phyloP scores from a whole-genome alignment of 2,329 filamentous ascomycete genomes.

The Hypoxylon sp. region DNA sequence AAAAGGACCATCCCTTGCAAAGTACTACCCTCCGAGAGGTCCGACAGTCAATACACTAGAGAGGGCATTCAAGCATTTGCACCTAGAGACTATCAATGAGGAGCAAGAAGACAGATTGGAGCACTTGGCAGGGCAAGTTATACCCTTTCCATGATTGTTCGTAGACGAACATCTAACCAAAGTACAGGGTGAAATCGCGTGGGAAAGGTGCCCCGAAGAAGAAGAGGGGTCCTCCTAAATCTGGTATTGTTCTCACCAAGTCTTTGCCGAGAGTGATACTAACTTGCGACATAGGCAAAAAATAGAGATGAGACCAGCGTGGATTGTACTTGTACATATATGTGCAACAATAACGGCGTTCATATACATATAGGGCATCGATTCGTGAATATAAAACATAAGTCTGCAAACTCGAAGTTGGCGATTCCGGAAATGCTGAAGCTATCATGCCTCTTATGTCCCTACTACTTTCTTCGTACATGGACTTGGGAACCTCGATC shows the following conservation, averaged over 20 bases:
- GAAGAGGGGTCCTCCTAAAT: constrained; percentile 71
- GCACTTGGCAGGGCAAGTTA: constrained; percentile 74
- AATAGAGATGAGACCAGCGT: constrained; percentile 14
- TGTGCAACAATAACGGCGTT: constrained; percentile 44
- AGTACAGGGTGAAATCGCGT: constrained; percentile 76
- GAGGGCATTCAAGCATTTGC: constrained; percentile 80
- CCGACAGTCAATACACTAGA: constrained; percentile 74
- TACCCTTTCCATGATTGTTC: constrained; percentile 35
- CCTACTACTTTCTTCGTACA: not conserved
- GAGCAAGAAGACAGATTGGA: constrained; percentile 84
- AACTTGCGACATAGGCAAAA: constrained; percentile 35
- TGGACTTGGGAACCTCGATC: not conserved
- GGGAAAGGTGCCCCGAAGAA: constrained; percentile 93
- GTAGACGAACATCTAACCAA: constrained; percentile 51
- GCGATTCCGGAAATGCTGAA: not conserved
- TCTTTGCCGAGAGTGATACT: constrained; percentile 19
- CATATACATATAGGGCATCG: constrained; percentile 44
- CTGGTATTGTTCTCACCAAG: constrained; percentile 40
- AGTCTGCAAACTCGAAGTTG: not conserved
- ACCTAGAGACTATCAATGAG: constrained; percentile 79
- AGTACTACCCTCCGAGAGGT: constrained; percentile 88
- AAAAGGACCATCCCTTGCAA: constrained; percentile 82
- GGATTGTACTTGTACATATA: constrained; percentile 31
- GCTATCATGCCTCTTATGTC: not conserved
- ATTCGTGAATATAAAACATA: constrained; percentile 41